A percentile compares a stretch with the other conserved stretches of the same genome.
Conservation (phyloP, 2,329 filamentous ascomycete species). For the Penicillium corylophilum region DNA sequence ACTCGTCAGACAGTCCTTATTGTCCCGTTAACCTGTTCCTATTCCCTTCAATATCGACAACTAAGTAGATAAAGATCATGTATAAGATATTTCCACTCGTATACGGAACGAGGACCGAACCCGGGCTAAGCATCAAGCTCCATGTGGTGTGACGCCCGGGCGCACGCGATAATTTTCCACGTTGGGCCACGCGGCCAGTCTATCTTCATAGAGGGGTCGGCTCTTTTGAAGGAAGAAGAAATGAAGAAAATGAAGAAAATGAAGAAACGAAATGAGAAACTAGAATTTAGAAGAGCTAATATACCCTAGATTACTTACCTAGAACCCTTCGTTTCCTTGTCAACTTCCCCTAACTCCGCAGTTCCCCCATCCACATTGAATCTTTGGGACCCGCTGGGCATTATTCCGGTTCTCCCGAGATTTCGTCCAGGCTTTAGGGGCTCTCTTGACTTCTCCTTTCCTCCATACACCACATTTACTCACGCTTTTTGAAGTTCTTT, state of each 20-base stretch:
- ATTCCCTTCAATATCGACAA: too few species aligned
- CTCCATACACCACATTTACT: neutral
- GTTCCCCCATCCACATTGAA: neutral
- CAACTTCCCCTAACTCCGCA: neutral
- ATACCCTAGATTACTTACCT: too few species aligned
- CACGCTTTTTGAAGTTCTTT: too few species aligned
- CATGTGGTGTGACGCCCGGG: neutral
- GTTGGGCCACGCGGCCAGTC: constrained; percentile 12
- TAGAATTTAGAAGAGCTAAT: too few species aligned
- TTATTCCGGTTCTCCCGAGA: constrained; percentile 4
- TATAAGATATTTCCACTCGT: neutral
- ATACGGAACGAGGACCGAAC: neutral
- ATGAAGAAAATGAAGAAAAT: too few species aligned
- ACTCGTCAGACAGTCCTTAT: too few species aligned
- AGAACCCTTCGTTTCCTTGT: neutral
- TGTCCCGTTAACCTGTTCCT: too few species aligned
- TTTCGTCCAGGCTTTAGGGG: neutral
- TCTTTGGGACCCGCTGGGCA: constrained; percentile 2
- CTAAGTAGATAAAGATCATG: too few species aligned
- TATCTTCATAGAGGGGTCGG: neutral
- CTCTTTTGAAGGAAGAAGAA: neutral
- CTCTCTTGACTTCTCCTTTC: neutral
- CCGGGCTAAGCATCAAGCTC: neutral
- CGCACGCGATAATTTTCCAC: constrained; percentile 16
- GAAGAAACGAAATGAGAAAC: too few species aligned